Base-by-base conservation (phyloP, 495 filamentous ascomycete species). In the Penicillium roqueforti region DNA sequence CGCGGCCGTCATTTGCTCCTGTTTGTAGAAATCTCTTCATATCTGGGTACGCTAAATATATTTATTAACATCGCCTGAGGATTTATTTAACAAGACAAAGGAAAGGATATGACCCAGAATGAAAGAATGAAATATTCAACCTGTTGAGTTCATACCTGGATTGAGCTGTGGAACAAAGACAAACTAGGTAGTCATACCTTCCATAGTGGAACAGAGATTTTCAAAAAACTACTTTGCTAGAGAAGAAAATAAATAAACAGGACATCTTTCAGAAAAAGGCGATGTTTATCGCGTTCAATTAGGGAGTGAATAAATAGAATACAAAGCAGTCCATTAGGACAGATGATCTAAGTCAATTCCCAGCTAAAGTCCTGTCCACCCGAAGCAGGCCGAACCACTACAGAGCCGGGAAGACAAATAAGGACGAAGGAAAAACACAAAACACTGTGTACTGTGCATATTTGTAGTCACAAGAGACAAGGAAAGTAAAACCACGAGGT, bases 281-380 rank as follows among this genome's bases (percentile, higher is more conserved):
- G 47, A 50, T 9, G 28, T 36, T 29, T 44, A 52, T 52, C 50
- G 29, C 50, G 23, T 52, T 34, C 13, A 28, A 51, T 52, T 52
- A 52, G 39, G 39, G 49, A 51, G 37, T 22, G 38, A 8, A 36
- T 44, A 44, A 52, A 16, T 52, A 52, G 25, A 52, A 36, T 52
- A 52, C 50, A 52, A 52, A 41, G 19, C n/a, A 14, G 20, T 42
- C 48, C 10, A 11, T 9, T 19, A 6, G 13, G 26, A 31, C 37
- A 14, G 10, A 20, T 18, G 26, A 48, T 25, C 11, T 18, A 6
- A 52, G 39, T 52, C 49, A 52, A 52, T 52, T 44, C 49, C 8
- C 29, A 43, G 38, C 29, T 20, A n/a, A 13, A 26, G 14, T 45
- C 9, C 32, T 11, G 8, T 1, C 10, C 14, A 22, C n/a, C n/a